Base-by-base conservation (phyloP, 495 filamentous ascomycete genomes). In the Pyrenula aspistea region DNA sequence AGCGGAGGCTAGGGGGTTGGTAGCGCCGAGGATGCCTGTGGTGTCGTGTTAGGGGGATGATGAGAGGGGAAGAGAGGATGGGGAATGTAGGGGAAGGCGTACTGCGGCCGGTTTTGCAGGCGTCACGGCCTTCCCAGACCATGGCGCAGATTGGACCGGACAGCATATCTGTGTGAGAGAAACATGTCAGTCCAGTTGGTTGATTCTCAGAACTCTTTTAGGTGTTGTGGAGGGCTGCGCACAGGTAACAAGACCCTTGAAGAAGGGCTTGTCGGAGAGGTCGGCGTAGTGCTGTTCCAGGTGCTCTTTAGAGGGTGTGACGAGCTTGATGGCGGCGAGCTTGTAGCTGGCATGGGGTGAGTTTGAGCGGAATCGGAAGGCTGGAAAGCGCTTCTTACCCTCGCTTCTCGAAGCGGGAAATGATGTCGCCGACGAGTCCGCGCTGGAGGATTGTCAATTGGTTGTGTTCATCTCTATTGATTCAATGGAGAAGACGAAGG, bases 91-190 rank as follows among this genome's bases (percentile, higher is more conserved):
- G n/a, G 24, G 15, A 31, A 57, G 31, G 73, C 82, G 59, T 84
- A 87, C 84, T 73, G 71, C 93, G 93, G 71, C 93, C 93, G 65
- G 90, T 96, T 85, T 98, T 98, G 81, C 96, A 91, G 70, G 82
- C 93, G 64, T 96, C 91, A 77, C 84, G 85, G 64, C 93, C 93
- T 74, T 97, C 89, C 93, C 93, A 98, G 72, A 98, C 85, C 92
- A 96, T 98, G 73, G 93, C 93, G 79, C 80, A 84, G 78, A 98
- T 91, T 65, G 93, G 93, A 70, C 93, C 93, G 77, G 83, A 87
- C 74, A 86, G 80, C 93, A 98, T 98, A 81, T 97, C 91, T 96
- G 61, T 61, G 15, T 15, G 53, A 10, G 47, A 42, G 15, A 24
- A 1, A 20, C 10, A 24, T 19, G 10, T 47, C 19, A n/a, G 10